phyloP scores from a whole-genome alignment of 306 rosid species.

The Castanea crenata region DNA sequence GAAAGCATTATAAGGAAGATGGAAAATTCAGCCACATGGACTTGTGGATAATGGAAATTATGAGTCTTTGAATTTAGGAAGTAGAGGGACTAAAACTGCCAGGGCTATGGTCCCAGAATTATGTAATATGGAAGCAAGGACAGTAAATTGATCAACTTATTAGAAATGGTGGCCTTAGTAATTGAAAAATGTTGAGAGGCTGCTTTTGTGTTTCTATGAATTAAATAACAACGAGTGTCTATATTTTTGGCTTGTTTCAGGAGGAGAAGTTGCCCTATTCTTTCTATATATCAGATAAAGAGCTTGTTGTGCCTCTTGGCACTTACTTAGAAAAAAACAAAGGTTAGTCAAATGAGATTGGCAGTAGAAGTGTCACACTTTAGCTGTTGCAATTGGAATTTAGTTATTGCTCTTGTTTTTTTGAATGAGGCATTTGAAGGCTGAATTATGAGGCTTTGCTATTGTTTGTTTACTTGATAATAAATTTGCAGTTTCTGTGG shows the following conservation, averaged over 20 bases:
- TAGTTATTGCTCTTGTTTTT: not conserved
- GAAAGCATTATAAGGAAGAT: not conserved
- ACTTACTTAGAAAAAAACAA: constrained; percentile 76
- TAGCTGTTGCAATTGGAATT: not conserved
- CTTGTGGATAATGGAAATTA: not conserved
- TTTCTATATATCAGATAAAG: constrained; percentile 77
- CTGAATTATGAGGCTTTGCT: not conserved
- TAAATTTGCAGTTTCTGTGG: constrained; percentile 74
- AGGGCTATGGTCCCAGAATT: not conserved
- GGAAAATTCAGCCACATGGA: not conserved
- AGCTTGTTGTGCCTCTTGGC: constrained; percentile 71
- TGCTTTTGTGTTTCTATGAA: not conserved
- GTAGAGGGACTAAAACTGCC: not conserved
- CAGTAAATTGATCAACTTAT: not conserved
- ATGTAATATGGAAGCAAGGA: too few species aligned
- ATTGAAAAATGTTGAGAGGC: not conserved
- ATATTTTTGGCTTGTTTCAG: constrained; percentile 28
- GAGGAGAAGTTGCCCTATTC: constrained; percentile 91
- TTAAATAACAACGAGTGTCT: not conserved
- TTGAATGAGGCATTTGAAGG: not conserved
- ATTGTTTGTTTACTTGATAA: not conserved
- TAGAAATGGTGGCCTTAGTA: not conserved
- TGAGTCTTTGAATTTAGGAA: not conserved
- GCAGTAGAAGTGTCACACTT: not conserved
- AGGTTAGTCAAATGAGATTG: constrained; percentile 36